Percentiles rank a stretch among this genome's conserved stretches.
phyloP scores from a whole-genome alignment of 2,329 filamentous ascomycete species.

The Venturiaceae sp. region DNA sequence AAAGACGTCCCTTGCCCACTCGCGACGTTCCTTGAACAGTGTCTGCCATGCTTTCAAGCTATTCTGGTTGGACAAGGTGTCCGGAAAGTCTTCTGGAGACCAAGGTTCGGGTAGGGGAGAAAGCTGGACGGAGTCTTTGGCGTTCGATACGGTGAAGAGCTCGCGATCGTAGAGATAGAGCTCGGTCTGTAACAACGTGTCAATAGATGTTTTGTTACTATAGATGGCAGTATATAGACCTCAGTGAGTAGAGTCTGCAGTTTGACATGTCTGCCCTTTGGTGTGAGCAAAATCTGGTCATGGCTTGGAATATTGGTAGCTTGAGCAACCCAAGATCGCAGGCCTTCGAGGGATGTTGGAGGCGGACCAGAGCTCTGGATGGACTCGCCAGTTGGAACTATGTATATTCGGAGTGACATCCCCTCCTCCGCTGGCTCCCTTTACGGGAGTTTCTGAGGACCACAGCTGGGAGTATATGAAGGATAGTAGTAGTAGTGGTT shows the following conservation, averaged over 20 bases:
- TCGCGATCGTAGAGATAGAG: conserved; percentile 86
- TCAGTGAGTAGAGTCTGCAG: conserved; percentile 70
- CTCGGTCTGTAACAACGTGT: conserved; percentile 51
- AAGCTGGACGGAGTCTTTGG: conserved; percentile 39
- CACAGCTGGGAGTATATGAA: neutral
- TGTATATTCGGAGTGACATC: conserved; percentile 84
- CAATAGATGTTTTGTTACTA: neutral
- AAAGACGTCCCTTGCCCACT: conserved; percentile 66
- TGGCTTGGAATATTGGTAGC: conserved; percentile 64
- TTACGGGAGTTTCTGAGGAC: neutral
- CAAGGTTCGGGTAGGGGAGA: conserved; percentile 48
- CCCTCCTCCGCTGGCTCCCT: neutral
- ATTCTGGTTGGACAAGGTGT: conserved; percentile 69
- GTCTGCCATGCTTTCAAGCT: conserved; percentile 81
- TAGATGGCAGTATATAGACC: conserved; percentile 36
- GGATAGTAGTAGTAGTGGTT: neutral
- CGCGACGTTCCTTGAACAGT: conserved; percentile 69
- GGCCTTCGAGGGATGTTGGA: conserved; percentile 72
- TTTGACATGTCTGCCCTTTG: conserved; percentile 75
- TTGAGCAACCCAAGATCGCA: conserved; percentile 71
- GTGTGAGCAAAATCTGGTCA: conserved; percentile 80
- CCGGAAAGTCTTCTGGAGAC: conserved; percentile 57
- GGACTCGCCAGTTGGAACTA: conserved; percentile 86
- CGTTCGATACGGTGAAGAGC: conserved; percentile 33
- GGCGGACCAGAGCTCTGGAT: conserved; percentile 58